A percentile compares a stretch with the other conserved stretches of the same genome.
phyloP scores from a whole-genome alignment of 1,284 basidiomycete genomes.

The Leccinum discolor region DNA sequence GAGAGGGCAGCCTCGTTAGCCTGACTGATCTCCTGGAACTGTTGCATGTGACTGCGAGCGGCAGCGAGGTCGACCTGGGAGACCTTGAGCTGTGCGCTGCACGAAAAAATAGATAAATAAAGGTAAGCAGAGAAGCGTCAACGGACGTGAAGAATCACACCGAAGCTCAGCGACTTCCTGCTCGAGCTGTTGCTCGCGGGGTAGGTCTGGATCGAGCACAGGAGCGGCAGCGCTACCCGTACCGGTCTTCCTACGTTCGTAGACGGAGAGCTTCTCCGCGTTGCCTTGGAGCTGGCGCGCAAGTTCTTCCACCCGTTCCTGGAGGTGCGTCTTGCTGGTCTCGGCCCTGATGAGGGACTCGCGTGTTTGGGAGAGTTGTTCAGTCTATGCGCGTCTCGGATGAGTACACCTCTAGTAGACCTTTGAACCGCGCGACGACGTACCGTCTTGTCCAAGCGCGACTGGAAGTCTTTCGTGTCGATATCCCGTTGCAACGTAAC shows the following conservation, averaged over 20 bases:
- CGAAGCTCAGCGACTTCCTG: conserved; percentile 84
- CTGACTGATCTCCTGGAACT: conserved; percentile 83
- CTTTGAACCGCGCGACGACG: conserved; percentile 22
- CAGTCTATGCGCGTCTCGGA: conserved; percentile 39
- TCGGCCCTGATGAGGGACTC: conserved; percentile 77
- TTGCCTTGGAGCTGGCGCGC: conserved; percentile 72
- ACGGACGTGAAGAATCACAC: conserved; percentile 38
- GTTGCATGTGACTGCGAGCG: conserved; percentile 73
- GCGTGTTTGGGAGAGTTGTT: conserved; percentile 70
- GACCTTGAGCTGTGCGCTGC: conserved; percentile 72
- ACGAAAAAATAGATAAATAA: background rate
- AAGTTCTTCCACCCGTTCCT: conserved; percentile 76
- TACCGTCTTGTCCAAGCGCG: conserved; percentile 72
- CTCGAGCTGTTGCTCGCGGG: conserved; percentile 79
- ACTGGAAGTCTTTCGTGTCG: conserved; percentile 77
- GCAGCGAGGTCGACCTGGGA: conserved; percentile 73
- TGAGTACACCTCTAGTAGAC: conserved; percentile 11
- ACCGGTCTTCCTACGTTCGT: conserved; percentile 65
- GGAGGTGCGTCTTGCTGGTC: conserved; percentile 80
- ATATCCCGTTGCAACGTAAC: conserved; percentile 78
- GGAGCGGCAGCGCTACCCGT: conserved; percentile 28
- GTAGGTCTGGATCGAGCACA: conserved; percentile 46
- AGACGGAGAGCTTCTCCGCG: conserved; percentile 84
- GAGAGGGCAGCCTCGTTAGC: conserved; percentile 79
- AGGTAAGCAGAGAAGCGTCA: conserved; percentile 7